Evolutionary conservation across 2,329 filamentous ascomycete genomes (phyloP).

Genomic region (Dactylellina sp.): DNA sequence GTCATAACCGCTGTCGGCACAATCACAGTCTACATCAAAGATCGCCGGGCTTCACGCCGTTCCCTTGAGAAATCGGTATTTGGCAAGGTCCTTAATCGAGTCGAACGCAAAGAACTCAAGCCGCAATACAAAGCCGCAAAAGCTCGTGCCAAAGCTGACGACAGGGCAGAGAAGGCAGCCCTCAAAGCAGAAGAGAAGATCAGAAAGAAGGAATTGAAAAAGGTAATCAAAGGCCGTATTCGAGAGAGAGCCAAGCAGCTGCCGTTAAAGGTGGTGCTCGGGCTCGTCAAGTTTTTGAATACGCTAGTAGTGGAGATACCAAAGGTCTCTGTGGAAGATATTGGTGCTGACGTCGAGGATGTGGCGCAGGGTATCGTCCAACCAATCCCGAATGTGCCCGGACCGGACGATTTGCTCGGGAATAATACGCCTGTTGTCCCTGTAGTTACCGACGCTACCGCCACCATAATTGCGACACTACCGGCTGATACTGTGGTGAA

Average conservation of each 20-base stretch:
- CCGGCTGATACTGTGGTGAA: conserved; percentile 1
- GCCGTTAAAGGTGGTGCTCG: conserved; percentile 29
- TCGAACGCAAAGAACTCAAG: conserved; percentile 32
- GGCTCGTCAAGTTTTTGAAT: conserved; percentile 37
- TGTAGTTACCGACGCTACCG: background rate
- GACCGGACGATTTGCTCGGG: conserved; percentile 14
- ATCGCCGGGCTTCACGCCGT: conserved; percentile 41
- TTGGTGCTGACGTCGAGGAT: conserved; percentile 23
- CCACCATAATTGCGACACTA: conserved; percentile 3
- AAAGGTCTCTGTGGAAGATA: conserved; percentile 23
- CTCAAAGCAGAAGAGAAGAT: conserved; percentile 37
- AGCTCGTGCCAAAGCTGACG: conserved; percentile 29
- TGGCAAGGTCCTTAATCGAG: conserved; percentile 44
- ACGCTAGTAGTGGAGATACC: conserved; percentile 41
- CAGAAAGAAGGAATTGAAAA: conserved; percentile 25
- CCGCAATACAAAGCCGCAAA: conserved; percentile 37
- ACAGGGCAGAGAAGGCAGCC: conserved; percentile 25
- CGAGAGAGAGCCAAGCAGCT: conserved; percentile 5
- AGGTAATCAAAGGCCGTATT: conserved; percentile 35
- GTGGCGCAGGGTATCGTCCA: conserved; percentile 27
- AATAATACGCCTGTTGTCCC: background rate
- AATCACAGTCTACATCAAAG: conserved; percentile 43
- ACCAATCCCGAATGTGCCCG: conserved; percentile 22
- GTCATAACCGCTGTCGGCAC: conserved; percentile 13
- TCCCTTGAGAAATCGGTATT: conserved; percentile 45